Evolutionary conservation across 2,329 filamentous ascomycete species (phyloP).

Genomic region (Talaromyces sp.): DNA sequence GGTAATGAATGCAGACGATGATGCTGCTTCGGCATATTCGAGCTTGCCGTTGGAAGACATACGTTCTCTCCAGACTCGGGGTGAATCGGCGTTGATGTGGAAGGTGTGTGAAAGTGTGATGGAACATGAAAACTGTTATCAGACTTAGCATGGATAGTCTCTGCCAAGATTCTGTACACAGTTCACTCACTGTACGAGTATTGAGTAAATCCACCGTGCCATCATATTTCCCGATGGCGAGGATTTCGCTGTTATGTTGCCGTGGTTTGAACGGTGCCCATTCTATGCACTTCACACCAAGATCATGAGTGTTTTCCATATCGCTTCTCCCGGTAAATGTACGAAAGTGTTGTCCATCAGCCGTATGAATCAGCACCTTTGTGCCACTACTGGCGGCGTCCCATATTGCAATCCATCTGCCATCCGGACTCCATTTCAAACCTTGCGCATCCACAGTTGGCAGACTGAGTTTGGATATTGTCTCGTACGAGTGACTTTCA

Average conservation of each 20-base stretch:
- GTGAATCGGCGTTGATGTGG: conserved; percentile 29
- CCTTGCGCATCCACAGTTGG: conserved; percentile 56
- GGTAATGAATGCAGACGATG: conserved; percentile 35
- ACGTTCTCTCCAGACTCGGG: conserved; percentile 36
- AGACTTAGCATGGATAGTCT: neutral
- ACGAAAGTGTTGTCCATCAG: conserved; percentile 57
- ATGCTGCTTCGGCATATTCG: conserved; percentile 37
- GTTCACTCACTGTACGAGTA: conserved; percentile 38
- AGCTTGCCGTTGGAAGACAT: conserved; percentile 25
- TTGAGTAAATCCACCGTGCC: conserved; percentile 48
- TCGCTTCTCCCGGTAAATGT: conserved; percentile 45
- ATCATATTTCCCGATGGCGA: conserved; percentile 52
- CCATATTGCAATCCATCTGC: conserved; percentile 57
- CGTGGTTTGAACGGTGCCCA: conserved; percentile 45
- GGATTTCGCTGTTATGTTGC: conserved; percentile 32
- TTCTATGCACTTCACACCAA: conserved; percentile 52
- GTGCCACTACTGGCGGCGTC: conserved; percentile 52
- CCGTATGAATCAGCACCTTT: conserved; percentile 54
- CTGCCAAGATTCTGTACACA: neutral
- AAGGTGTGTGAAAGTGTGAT: conserved; percentile 35
- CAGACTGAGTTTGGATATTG: conserved; percentile 35
- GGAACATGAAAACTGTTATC: conserved; percentile 31
- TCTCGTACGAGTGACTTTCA: conserved; percentile 33
- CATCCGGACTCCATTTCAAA: conserved; percentile 58
- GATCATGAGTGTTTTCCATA: conserved; percentile 38